Conservation (phyloP, 2,329 filamentous ascomycete genomes). For the Alternaria gansuensis region DNA sequence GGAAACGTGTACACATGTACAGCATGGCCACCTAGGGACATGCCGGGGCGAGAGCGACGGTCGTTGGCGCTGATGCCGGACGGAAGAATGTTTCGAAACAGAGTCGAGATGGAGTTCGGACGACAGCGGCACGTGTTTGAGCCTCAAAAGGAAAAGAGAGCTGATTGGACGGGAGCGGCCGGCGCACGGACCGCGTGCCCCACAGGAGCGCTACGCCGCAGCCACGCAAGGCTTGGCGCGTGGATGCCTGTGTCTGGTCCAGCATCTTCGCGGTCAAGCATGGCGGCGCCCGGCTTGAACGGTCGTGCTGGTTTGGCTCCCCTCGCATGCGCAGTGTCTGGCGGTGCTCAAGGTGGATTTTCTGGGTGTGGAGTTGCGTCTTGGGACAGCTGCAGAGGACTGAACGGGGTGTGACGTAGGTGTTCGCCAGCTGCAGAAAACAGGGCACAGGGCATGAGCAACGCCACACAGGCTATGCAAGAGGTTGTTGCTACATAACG, state of each 20-base stretch:
- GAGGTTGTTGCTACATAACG: constrained; percentile 46
- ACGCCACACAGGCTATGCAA: constrained; percentile 38
- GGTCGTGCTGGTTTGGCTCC: not conserved
- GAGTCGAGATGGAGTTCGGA: constrained; percentile 33
- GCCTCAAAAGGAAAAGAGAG: constrained; percentile 25
- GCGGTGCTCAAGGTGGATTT: not conserved
- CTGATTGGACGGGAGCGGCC: constrained; percentile 42
- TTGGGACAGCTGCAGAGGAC: not conserved
- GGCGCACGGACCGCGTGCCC: constrained; percentile 12
- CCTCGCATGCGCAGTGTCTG: not conserved
- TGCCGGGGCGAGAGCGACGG: too few species aligned
- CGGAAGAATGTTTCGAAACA: not conserved
- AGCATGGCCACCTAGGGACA: not conserved
- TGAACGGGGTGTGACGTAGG: constrained; percentile 29
- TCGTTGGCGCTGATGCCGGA: constrained; percentile 3
- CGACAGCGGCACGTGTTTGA: constrained; percentile 31
- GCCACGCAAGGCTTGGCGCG: constrained; percentile 29
- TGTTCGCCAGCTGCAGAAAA: constrained; percentile 38
- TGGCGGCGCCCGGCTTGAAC: not conserved
- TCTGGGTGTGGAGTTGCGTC: not conserved
- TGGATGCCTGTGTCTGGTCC: not conserved
- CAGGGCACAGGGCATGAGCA: constrained; percentile 49
- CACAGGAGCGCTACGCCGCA: constrained; percentile 45
- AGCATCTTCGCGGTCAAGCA: not conserved
- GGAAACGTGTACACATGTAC: not conserved